Percentiles rank a stretch among this genome's conserved stretches.
Conservation (phyloP, 2,329 filamentous ascomycete genomes). For the Neonectria hederae region DNA sequence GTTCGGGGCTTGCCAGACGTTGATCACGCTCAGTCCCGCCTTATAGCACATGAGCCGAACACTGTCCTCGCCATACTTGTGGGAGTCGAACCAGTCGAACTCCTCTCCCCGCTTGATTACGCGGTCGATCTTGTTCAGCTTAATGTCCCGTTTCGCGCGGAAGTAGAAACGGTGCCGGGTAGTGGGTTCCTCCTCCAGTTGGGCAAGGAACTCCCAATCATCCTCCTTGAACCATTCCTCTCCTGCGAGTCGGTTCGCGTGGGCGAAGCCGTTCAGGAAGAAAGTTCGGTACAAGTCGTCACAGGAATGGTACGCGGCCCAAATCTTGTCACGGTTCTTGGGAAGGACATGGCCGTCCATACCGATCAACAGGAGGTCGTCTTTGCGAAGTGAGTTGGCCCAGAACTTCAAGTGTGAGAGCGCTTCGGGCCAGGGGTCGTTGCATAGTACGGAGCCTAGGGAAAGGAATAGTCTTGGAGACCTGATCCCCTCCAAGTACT, state of each 20-base stretch:
- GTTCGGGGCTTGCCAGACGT: slow-evolving; percentile 49
- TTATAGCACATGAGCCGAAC: slow-evolving; percentile 53
- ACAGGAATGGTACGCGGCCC: slow-evolving; percentile 52
- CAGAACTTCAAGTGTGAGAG: slow-evolving; percentile 49
- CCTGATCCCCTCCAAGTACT: slow-evolving; percentile 44
- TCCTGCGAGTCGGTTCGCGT: slow-evolving; percentile 49
- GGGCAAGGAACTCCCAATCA: slow-evolving; percentile 51
- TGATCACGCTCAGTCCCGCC: slow-evolving; percentile 49
- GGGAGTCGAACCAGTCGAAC: slow-evolving; percentile 56
- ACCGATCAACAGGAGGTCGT: slow-evolving; percentile 51
- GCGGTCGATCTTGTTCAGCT: slow-evolving; percentile 36
- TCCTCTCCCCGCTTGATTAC: slow-evolving; percentile 47
- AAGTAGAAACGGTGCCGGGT: slow-evolving; percentile 54
- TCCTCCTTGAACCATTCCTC: slow-evolving; percentile 48
- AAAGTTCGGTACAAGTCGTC: slow-evolving; percentile 49
- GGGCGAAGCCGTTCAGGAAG: slow-evolving; percentile 52
- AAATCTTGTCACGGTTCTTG: slow-evolving; percentile 49
- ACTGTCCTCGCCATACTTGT: slow-evolving; percentile 51
- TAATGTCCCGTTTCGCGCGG: slow-evolving; percentile 47
- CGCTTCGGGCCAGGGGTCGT: slow-evolving; percentile 51
- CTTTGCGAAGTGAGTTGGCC: slow-evolving; percentile 47
- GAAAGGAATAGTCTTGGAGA: slow-evolving; percentile 51
- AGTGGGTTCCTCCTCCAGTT: slow-evolving; percentile 48
- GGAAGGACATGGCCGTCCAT: slow-evolving; percentile 53
- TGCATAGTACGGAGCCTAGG: slow-evolving; percentile 54